Evolutionary conservation across 2,329 filamentous ascomycete species (phyloP), one percentile per base, ranked within the genome.

Genomic region (Fusarium sp.): DNA sequence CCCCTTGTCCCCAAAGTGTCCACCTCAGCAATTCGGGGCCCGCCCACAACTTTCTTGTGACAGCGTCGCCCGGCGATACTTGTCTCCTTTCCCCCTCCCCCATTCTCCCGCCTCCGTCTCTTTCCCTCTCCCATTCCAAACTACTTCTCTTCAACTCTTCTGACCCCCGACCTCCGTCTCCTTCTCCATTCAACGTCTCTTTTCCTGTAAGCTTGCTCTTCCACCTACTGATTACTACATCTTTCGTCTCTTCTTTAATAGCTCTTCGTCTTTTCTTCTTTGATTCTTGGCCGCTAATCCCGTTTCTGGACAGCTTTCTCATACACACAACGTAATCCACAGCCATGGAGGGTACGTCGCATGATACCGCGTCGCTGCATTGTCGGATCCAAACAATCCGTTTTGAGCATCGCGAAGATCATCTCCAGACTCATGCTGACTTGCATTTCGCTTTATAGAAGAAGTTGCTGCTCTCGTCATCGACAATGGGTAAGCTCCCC

Each of bases 401-500:
- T 60, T 54, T 62, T 55, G 64, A 63, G 66, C 72, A 73, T 74
- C 69, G 66, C 64, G 59, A 69, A 67, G 68, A 54, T 52, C 63
- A 60, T 75, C 59, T 46, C 46, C 60, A 48, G 59, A 67, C 56
- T 52, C 63, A 80, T 72, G 80, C 88, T 89, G 77, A 88, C 82
- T 38, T 76, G 69, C 77, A 78, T 83, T 73, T 79, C 73, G 72
- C 73, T 75, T 54, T 87, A 86, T 84, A 98, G 96, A 99, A 91
- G 96, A 99, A 94, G 96, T 99, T 88, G 96, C 96, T 87, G 96
- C 96, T 87, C 95, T 99, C 94, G 96, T 99, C 88, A 98, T 99
- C 89, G 96, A 99, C 95, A 99, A 99, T 98, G 96, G 96, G 96
- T 99, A 95, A 94, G 95, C 89, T 87, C 81, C 77, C 75, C 76